phyloP scores from a whole-genome alignment of 1,139 yeast species.

The Pichia sp. region DNA sequence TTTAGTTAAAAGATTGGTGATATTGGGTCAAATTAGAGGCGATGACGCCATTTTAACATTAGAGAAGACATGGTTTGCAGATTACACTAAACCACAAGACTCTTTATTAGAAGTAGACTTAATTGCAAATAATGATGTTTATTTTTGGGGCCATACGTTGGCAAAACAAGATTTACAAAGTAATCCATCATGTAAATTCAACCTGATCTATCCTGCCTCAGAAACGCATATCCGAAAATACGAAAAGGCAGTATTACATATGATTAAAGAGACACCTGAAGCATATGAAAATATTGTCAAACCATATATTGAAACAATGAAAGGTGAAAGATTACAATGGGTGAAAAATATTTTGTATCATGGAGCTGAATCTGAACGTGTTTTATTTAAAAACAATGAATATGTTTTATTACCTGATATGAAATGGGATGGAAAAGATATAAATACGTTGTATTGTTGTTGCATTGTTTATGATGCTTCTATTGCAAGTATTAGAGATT shows the following conservation, averaged over 20 bases:
- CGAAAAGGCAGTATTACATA: conserved; percentile 48
- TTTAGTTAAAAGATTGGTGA: conserved; percentile 53
- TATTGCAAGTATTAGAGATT: conserved; percentile 71
- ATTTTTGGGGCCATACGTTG: conserved; percentile 67
- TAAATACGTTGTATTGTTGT: conserved; percentile 68
- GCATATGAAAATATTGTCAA: conserved; percentile 53
- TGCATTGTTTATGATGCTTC: conserved; percentile 70
- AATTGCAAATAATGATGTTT: conserved; percentile 71
- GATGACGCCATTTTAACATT: conserved; percentile 63
- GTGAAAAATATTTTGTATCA: conserved; percentile 76
- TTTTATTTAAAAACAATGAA: conserved; percentile 58
- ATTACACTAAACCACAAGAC: conserved; percentile 25
- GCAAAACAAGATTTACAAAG: conserved; percentile 41
- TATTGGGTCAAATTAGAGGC: conserved; percentile 59
- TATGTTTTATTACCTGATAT: conserved; percentile 68
- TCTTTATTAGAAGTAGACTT: conserved; percentile 35
- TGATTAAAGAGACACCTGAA: conserved; percentile 76
- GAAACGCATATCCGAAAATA: conserved; percentile 76
- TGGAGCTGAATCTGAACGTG: conserved; percentile 80
- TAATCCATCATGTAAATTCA: conserved; percentile 63
- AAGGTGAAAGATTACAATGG: conserved; percentile 80
- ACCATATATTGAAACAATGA: conserved; percentile 74
- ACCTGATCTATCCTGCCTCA: conserved; percentile 85
- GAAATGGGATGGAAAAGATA: conserved; percentile 84
- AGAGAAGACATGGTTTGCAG: conserved; percentile 70